phyloP scores from a whole-genome alignment of 2,329 filamentous ascomycete species.

The Simplicillium aogashimaense region DNA sequence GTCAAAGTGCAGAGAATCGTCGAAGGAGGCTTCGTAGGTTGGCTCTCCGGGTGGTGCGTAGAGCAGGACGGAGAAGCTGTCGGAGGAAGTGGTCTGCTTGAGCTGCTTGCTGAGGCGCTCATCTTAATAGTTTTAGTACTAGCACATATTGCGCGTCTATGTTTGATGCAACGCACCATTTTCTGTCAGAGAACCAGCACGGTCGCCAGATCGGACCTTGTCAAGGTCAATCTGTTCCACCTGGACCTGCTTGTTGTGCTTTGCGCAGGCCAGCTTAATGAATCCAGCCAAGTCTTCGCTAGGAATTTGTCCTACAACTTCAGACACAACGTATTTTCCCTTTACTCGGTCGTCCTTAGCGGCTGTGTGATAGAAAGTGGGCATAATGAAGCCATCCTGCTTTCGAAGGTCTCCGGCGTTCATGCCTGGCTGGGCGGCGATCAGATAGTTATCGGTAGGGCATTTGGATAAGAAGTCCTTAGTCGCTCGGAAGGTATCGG shows the following conservation, averaged over 20 bases:
- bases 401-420: conserved; percentile 57
- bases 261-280: conserved; percentile 35
- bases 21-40: conserved; percentile 57
- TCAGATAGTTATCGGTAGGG: conserved; percentile 64
- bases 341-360: conserved; percentile 22
- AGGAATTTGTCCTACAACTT: conserved; percentile 43
- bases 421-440: conserved; percentile 69
- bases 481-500: conserved; percentile 30
- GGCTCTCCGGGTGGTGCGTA: conserved; percentile 49
- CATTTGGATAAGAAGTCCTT: conserved; percentile 52
- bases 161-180: conserved; percentile 29
- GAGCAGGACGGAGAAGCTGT: conserved; percentile 67
- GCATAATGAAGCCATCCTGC: conserved; percentile 37
- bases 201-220: conserved; percentile 25
- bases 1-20: conserved; percentile 56
- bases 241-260: conserved; percentile 23
- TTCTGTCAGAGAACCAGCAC: conserved; percentile 34
- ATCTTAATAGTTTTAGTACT: conserved; percentile 20
- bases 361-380: conserved; percentile 36
- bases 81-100: conserved; percentile 22
- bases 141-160: neutral
- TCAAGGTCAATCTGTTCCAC: conserved; percentile 31
- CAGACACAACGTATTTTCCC: conserved; percentile 39
- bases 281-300: conserved; percentile 29
- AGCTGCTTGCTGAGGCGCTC: conserved; percentile 40